Base-by-base conservation (phyloP, 2,329 filamentous ascomycete genomes). In the Knufia petricola region DNA sequence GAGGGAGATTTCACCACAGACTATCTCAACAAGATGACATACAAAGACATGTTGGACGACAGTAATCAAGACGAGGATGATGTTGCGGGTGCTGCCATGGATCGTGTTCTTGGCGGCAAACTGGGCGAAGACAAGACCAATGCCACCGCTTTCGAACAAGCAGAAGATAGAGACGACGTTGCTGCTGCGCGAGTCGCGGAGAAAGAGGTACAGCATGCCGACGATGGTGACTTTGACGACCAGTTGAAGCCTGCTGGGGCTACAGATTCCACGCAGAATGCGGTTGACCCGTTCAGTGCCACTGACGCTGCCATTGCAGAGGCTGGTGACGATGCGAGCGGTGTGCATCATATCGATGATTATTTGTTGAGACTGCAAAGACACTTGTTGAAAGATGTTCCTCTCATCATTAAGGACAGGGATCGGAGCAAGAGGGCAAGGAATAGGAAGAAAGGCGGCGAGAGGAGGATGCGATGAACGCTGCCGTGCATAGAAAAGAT, bases 1-100 rank as follows among this genome's bases (percentile, higher is more conserved):
- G 92, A 96, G 64, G 92, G 92, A 54, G 88, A 90, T 57, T 98
- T 98, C 64, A 98, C 90, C 0, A 98, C 92, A 0, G 92, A 98
- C 60, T 89, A 95, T 64, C 90, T 95, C 67, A 88, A 88, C 59
- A 87, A 84, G 59, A 72, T 85, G 37, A 71, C 77, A 1, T 81
- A 84, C 44, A 75, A 78, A 31, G 85, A 87, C 52, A 81, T 85
- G 44, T 72, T 87, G 21, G 75, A 77, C 26, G 69, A 74, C 10
- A 17, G 7, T 17, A 73, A 62, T 48, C 52, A 54, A 7, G 66
- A 68, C 30, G 68, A 66, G 51, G 46, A 63, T 56, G 82, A 84
- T 19, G 85, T 85, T 44, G 85, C 85, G 1, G 85, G 84, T 51
- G 83, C 81, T 3, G 88, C 88, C 3, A 85, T 95, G 77, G 88